phyloP scores from a whole-genome alignment of 2,329 filamentous ascomycete genomes.

The Nemania sp. region DNA sequence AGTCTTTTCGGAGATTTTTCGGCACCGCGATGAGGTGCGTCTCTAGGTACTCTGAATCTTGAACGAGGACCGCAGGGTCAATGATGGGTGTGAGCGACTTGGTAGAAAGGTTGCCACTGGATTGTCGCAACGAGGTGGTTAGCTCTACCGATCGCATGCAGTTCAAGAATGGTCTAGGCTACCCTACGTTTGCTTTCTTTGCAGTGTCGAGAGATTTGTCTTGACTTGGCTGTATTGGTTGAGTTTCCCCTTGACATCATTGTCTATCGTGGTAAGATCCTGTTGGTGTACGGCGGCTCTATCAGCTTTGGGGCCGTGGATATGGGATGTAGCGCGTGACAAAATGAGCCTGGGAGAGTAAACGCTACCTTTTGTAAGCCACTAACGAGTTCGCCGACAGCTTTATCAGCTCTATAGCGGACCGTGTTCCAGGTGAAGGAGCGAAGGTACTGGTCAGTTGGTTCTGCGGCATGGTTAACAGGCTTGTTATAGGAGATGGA shows the following conservation, averaged over 20 bases:
- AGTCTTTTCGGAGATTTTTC: conserved; percentile 83
- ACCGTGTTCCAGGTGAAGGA: conserved; percentile 97
- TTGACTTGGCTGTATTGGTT: conserved; percentile 94
- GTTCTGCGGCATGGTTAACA: conserved; percentile 70
- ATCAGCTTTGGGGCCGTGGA: conserved; percentile 33
- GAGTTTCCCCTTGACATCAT: conserved; percentile 94
- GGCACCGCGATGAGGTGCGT: conserved; percentile 95
- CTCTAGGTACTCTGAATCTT: conserved; percentile 95
- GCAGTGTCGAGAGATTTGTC: conserved; percentile 81
- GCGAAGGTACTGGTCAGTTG: conserved; percentile 92
- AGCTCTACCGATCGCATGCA: conserved; percentile 13
- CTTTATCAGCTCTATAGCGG: conserved; percentile 93
- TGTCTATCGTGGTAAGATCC: conserved; percentile 93
- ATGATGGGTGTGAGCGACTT: conserved; percentile 93
- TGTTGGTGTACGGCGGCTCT: conserved; percentile 52
- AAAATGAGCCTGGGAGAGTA: not conserved
- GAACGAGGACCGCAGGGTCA: conserved; percentile 81
- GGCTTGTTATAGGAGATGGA: conserved; percentile 27
- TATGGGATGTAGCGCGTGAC: not conserved
- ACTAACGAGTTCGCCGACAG: conserved; percentile 87
- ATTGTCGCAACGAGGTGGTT: conserved; percentile 22
- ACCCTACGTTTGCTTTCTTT: conserved; percentile 86
- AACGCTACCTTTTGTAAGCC: conserved; percentile 81
- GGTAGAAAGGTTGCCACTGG: conserved; percentile 89
- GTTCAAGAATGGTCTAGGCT: conserved; percentile 10